Evolutionary conservation across 768 basidiomycete species (phyloP).

Genomic region (Mycena kentingensis): DNA sequence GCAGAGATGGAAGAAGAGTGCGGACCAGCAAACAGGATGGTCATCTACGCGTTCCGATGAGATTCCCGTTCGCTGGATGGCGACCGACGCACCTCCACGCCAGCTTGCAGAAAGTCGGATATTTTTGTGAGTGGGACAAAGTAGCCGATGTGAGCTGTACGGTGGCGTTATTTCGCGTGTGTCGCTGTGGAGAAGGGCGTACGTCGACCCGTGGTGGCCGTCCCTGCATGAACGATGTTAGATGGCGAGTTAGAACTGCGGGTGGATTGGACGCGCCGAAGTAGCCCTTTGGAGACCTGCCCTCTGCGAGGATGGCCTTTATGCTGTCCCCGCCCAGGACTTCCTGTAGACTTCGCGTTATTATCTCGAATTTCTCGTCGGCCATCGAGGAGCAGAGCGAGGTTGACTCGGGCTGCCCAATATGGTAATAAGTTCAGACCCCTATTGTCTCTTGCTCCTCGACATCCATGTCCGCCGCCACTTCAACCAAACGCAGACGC

Average conservation of each 20-base stretch:
- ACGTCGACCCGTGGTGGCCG: conserved; percentile 94
- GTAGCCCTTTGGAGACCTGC: conserved; percentile 79
- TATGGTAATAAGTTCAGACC: too few species aligned
- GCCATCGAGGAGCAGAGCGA: conserved; percentile 22
- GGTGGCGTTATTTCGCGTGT: conserved; percentile 4
- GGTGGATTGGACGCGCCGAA: conserved; percentile 66
- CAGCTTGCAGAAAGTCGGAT: conserved; percentile 91
- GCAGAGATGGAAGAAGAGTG: too few species aligned
- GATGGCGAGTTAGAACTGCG: conserved; percentile 13
- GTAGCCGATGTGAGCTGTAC: conserved; percentile 92
- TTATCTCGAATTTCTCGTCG: conserved; percentile 71
- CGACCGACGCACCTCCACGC: conserved; percentile 65
- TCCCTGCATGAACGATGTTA: conserved; percentile 52
- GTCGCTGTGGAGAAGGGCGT: conserved; percentile 33
- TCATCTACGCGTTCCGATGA: background rate
- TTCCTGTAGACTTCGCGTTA: conserved; percentile 85
- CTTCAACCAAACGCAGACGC: too few species aligned
- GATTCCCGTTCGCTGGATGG: background rate
- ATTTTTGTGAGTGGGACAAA: conserved; percentile 95
- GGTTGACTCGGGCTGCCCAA: too few species aligned
- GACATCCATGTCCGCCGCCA: too few species aligned
- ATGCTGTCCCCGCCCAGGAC: conserved; percentile 85
- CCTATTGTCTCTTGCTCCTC: too few species aligned
- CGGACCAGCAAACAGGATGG: background rate
- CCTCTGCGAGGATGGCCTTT: conserved; percentile 77